phyloP scores from a whole-genome alignment of 1,139 yeast species.

The Arxiozyma bovina region DNA sequence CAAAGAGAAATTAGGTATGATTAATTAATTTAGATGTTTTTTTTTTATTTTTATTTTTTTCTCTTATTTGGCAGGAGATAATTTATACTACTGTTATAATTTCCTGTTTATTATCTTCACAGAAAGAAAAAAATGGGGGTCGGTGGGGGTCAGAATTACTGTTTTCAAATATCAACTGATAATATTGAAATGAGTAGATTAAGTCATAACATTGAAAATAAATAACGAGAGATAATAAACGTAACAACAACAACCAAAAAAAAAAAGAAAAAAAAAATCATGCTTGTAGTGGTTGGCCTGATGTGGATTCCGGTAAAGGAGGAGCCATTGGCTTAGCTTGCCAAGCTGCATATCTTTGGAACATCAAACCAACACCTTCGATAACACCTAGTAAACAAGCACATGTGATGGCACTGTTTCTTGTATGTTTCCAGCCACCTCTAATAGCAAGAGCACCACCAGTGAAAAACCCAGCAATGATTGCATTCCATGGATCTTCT shows the following conservation, averaged over 20 bases:
- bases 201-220: background rate
- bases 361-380: slow-evolving; percentile 97
- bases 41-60: no score
- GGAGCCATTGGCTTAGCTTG: slow-evolving; percentile 78
- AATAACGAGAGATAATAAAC: background rate
- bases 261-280: slow-evolving; percentile 4
- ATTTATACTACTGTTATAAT: no score
- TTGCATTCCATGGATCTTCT: slow-evolving; percentile 98
- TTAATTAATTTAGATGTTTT: no score
- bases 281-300: slow-evolving; percentile 34
- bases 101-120: no score
- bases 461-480: slow-evolving; percentile 94
- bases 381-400: slow-evolving; percentile 93
- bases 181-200: no score
- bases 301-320: slow-evolving; percentile 49
- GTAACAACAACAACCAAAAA: background rate
- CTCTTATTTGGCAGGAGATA: no score
- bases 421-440: slow-evolving; percentile 97
- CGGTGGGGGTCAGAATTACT: no score
- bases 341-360: slow-evolving; percentile 83
- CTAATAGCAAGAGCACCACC: slow-evolving; percentile 98
- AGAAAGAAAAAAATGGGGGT: no score
- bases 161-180: no score
- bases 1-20: no score
- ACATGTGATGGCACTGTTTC: slow-evolving; percentile 96